Base-by-base conservation (phyloP, 2,329 filamentous ascomycete species). In the Penicillium rolfsii region DNA sequence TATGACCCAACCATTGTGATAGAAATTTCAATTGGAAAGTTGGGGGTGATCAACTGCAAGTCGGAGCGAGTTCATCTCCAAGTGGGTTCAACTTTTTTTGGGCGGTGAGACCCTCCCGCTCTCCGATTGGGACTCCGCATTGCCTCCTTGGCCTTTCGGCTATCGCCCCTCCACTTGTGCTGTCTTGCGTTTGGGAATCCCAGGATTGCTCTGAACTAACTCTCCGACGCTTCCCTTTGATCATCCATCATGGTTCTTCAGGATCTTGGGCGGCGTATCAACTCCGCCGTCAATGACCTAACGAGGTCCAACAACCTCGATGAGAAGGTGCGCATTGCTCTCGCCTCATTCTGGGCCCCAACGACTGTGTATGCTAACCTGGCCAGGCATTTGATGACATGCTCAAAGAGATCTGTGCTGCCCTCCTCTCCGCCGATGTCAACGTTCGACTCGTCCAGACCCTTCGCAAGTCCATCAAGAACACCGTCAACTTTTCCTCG, bases 231-330 rank as follows among this genome's bases (percentile, higher is more conserved):
- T 61, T 43, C 22, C 26, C 40, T 12, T 58, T 26, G 54, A 38
- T 36, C 26, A 57, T 61, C 63, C 73, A 76, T 73, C 76, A 99
- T 99, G 95, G 95, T 99, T 85, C 90, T 99, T 75, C 93, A 97
- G 88, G 95, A 99, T 86, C 87, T 99, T 62, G 95, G 95, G 71
- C 93, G 94, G 84, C 95, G 95, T 82, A 98, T 99, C 79, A 98
- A 97, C 82, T 87, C 92, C 84, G 95, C 95, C 73, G 91, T 99
- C 81, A 90, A 89, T 65, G 94, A 97, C 81, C 85, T 98, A 73
- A 97, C 94, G 62, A 86, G 94, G 73, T 92, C 95, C 60, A 91
- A 88, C 67, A 97, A 96, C 74, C 87, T 98, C 70, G 94, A 98
- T 76, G 95, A 99, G 82, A 98, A 98, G 89, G 92, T 90, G 75